Base-by-base conservation (phyloP, 2,329 filamentous ascomycete genomes). In the Fusarium scirpi region DNA sequence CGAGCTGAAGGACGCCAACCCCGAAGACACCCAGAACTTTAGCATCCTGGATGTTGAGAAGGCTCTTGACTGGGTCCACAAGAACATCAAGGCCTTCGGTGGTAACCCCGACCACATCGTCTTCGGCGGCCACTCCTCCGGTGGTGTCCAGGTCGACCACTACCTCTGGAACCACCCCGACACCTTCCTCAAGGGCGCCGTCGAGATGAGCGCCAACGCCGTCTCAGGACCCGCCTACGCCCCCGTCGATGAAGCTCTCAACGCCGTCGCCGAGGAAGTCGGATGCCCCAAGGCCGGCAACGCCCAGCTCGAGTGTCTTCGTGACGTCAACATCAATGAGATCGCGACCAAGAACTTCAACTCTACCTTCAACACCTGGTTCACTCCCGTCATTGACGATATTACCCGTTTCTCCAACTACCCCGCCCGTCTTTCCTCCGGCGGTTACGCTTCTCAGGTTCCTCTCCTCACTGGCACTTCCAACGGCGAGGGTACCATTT, bases 61-160 rank as follows among this genome's bases (percentile, higher is more conserved):
- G 54, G 73, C 73, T 24, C n/a, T 76, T 41, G 73, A 72, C n/a
- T 76, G 73, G 73, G 47, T 76, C 22, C 70, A 52, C 40, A 66
- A 72, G 10, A 76, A 76, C 51, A 76, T 76, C 29, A 24, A 29
- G 18, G 82, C 80, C 34, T 84, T 84, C 58, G 82, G 82, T 3
- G 82, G 82, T 25, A 79, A 84, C 64, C 81, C 82, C 6, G 76
- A 83, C 38, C 82, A 82, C 54, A 79, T 84, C 5, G 81, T 84
- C n/a, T 77, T 83, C 8, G 82, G 83, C 48, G 82, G 82, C 2
- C 78, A 82, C 69, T 80, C 79, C 1, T 82, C 80, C 0, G 80
- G 80, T 8, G 66, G 69, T 29, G 79, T 80, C 11, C 78, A 80
- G 20, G 80, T 81, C 32, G 81, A 82, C 30, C 80, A 82, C 69